phyloP scores from a whole-genome alignment of 2,329 filamentous ascomycete species.

The Trichophyton schoenleinii region DNA sequence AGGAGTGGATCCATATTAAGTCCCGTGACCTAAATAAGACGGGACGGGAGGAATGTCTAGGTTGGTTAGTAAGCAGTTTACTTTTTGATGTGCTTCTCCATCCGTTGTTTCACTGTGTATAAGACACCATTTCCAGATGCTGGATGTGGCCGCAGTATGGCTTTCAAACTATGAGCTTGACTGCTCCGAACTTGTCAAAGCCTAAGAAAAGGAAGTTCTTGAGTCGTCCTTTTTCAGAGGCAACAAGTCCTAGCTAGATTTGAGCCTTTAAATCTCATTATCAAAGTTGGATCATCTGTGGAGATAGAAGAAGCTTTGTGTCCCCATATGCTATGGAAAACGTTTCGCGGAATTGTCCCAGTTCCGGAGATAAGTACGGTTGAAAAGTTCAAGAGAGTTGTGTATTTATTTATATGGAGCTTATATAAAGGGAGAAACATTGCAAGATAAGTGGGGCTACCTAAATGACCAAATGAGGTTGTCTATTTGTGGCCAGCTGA shows the following conservation, averaged over 20 bases:
- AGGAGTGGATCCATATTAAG: background rate
- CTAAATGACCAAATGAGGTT: conserved; percentile 10
- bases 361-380: conserved; percentile 27
- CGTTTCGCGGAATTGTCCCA: conserved; percentile 18
- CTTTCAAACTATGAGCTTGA: background rate
- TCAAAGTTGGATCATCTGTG: conserved; percentile 18
- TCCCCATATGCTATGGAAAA: conserved; percentile 16
- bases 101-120: no score
- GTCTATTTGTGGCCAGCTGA: conserved; percentile 14
- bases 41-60: no score
- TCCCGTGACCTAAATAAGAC: background rate
- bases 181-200: background rate
- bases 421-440: conserved; percentile 19
- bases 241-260: conserved; percentile 13
- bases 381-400: conserved; percentile 19
- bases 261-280: conserved; percentile 15
- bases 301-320: conserved; percentile 16
- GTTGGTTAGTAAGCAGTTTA: no score
- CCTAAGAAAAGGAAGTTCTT: conserved; percentile 11
- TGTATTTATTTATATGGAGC: conserved; percentile 25
- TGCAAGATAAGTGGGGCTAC: conserved; percentile 19
- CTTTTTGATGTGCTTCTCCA: no score
- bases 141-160: background rate
- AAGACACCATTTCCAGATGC: background rate
- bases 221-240: conserved; percentile 19